phyloP scores from a whole-genome alignment of 768 basidiomycete species.

The Candolleomyces eurysporus region DNA sequence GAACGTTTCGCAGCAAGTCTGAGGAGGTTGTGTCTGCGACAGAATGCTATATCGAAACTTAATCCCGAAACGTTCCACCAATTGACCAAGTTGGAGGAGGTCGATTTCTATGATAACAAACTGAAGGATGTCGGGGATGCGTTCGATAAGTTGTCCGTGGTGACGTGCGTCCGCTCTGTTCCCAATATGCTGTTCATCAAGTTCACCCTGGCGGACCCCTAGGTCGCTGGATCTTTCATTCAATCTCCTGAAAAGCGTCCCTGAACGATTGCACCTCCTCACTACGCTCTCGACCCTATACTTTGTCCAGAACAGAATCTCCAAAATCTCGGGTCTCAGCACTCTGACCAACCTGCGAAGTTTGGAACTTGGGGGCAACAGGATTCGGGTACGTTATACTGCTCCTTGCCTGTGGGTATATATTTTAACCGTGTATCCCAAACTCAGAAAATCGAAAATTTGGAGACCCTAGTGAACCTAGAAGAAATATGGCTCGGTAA shows the following conservation, averaged over 20 bases:
- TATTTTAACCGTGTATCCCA: not conserved
- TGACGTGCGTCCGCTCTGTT: conserved; percentile 46
- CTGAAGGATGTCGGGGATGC: conserved; percentile 72
- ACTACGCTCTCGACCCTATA: conserved; percentile 73
- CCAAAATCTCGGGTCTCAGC: conserved; percentile 67
- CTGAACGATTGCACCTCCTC: conserved; percentile 59
- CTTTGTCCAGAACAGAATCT: conserved; percentile 96
- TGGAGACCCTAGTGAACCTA: conserved; percentile 76
- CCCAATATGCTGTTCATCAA: not conserved
- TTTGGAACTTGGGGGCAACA: conserved; percentile 92
- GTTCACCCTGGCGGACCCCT: conserved; percentile 6
- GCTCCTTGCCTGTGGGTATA: not conserved
- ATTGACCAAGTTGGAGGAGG: conserved; percentile 73
- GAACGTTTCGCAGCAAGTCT: conserved; percentile 69
- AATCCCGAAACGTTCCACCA: conserved; percentile 69
- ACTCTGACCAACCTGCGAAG: conserved; percentile 60
- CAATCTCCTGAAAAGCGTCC: conserved; percentile 78
- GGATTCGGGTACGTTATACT: conserved; percentile 64
- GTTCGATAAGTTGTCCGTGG: conserved; percentile 51
- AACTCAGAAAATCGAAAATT: conserved; percentile 77
- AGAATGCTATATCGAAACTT: conserved; percentile 75
- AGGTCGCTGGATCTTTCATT: conserved; percentile 93
- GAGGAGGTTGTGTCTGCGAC: conserved; percentile 77
- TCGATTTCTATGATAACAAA: conserved; percentile 97
- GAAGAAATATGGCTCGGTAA: conserved; percentile 97